Evolutionary conservation across 805 yeast genomes (phyloP), one percentile per base, ranked within the genome.

Genomic region (Metschnikowia matae): DNA sequence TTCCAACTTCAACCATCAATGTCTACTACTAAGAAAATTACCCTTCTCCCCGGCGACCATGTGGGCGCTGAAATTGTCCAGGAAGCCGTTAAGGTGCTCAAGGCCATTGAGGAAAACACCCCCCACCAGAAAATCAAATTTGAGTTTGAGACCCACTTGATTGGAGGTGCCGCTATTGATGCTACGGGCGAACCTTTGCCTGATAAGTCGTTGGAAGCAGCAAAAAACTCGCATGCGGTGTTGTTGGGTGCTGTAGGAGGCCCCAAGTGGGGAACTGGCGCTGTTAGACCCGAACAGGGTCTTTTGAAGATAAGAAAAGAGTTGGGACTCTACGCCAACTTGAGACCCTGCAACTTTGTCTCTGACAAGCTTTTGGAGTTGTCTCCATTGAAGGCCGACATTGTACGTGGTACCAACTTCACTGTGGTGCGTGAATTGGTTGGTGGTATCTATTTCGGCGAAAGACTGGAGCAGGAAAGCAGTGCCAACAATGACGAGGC

Each of bases 101-200:
- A 83, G 52, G 89, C 96, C 48, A 87, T 92, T 59, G 81, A 82
- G 59, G 77, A 75, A 42, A 51, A 60, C 49, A 69, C 76, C 36
- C 75, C 76, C 29, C 53, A 59, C 60, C 68, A 65, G 40, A 47
- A 66, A 14, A 55, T 86, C 62, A 71, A 83, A 63, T 91, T 94
- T 65, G 81, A 86, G 48, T 89, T 89, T 67, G 78, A 86, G 62
- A 72, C 86, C 55, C 96, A 91, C 64, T 78, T 92, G 62, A 92
- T 94, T 61, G 99, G 99, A 56, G 99, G 99, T 63, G 97, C 98
- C 46, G 96, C 98, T 43, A 92, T 94, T 63, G 99, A 94, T 67
- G 97, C 97, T 50, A 85, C 95, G 41, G 99, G 99, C 48, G 84
- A 68, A 46, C 97, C 99, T 52, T 77, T 94, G 56, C 87, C 97